Evolutionary conservation across 1,139 yeast species (phyloP).

Genomic region (Candida sp.): DNA sequence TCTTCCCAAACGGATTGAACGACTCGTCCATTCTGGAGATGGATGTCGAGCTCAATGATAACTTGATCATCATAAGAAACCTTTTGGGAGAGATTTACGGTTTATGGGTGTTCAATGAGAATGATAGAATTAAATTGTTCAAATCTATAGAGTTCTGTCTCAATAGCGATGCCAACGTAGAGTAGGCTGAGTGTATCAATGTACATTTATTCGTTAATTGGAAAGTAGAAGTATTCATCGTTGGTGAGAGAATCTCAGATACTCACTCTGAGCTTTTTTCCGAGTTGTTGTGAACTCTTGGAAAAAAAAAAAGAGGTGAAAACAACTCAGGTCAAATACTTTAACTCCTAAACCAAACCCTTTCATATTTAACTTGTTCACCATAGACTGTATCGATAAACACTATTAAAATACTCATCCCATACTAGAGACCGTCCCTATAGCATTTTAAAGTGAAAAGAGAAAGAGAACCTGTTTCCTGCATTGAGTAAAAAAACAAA

Average conservation of each 20-base stretch:
- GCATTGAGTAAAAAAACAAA: neutral
- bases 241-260: neutral
- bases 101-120: slow-evolving; percentile 83
- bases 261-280: neutral
- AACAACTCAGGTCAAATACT: neutral
- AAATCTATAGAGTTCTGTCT: slow-evolving; percentile 63
- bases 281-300: slow-evolving; percentile 2
- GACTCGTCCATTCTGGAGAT: slow-evolving; percentile 50
- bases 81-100: slow-evolving; percentile 84
- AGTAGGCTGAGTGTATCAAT: neutral
- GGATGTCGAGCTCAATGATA: slow-evolving; percentile 81
- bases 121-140: slow-evolving; percentile 67
- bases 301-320: neutral
- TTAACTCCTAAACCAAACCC: neutral
- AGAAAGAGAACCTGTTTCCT: neutral
- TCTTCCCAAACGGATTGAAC: slow-evolving; percentile 46
- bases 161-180: slow-evolving; percentile 31
- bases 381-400: neutral
- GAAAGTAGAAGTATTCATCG: too few species aligned
- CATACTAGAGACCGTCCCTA: neutral
- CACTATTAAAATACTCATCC: neutral
- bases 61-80: slow-evolving; percentile 79
- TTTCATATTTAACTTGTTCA: neutral
- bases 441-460: neutral
- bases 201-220: neutral